A percentile compares a stretch with the other conserved stretches of the same genome.
These are phyloP conservation scores for Colletotrichum gigasporum DNA, from an alignment of 2,329 filamentous ascomycete species.

Conservation along the genomic window DNA sequence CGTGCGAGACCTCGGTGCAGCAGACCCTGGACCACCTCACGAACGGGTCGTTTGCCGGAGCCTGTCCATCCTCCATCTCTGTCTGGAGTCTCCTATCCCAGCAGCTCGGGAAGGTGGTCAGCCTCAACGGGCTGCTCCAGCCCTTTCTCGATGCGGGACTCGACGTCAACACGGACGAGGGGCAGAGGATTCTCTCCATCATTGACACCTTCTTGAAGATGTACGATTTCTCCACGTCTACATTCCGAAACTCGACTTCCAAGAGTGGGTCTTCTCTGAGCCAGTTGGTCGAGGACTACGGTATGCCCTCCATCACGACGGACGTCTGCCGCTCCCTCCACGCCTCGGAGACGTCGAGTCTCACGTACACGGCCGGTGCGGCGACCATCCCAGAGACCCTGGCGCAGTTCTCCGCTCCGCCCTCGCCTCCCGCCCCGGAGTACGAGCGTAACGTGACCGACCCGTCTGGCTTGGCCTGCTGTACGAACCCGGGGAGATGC, in stretches of 20 bases:
- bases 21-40: conserved; percentile 44
- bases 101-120: conserved; percentile 37
- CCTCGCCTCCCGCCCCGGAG: background rate
- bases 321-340: conserved; percentile 48
- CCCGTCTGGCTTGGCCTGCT: conserved; percentile 44
- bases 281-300: conserved; percentile 44
- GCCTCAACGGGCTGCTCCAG: conserved; percentile 9
- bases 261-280: conserved; percentile 37
- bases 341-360: conserved; percentile 40
- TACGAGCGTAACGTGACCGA: conserved; percentile 43
- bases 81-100: conserved; percentile 41
- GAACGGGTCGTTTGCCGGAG: conserved; percentile 45
- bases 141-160: conserved; percentile 18
- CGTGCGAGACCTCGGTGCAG: conserved; percentile 44
- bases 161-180: background rate
- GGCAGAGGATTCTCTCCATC: background rate
- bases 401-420: background rate
- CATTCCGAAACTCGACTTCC: conserved; percentile 37
- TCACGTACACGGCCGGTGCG: conserved; percentile 44
- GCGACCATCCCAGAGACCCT: conserved; percentile 38
- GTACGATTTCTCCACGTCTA: conserved; percentile 41
- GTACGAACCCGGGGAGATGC: conserved; percentile 36
- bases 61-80: conserved; percentile 45
- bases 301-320: conserved; percentile 39
- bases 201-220: conserved; percentile 16